phyloP scores from a whole-genome alignment of 78 protist species.

The Chrysochromulina parva region DNA sequence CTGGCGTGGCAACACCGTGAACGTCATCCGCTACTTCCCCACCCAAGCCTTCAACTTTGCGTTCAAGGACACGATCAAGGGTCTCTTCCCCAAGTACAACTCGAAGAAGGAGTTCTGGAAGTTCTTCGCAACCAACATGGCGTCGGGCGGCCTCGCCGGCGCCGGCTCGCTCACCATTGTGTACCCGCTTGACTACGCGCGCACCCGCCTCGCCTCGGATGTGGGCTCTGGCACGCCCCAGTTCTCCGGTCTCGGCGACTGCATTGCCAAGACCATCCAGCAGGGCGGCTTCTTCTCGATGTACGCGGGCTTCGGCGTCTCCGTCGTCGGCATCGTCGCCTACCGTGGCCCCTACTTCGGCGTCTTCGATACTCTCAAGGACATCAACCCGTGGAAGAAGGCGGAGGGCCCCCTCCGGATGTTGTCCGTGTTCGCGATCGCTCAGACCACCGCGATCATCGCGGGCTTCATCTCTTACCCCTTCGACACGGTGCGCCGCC shows the following conservation, averaged over 20 bases:
- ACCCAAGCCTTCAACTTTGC: constrained; percentile 98
- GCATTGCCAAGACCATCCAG: constrained; percentile 65
- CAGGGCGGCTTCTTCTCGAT: constrained; percentile 85
- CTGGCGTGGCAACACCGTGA: constrained; percentile 94
- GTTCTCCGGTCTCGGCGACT: constrained; percentile 92
- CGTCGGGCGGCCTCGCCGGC: constrained; percentile 98
- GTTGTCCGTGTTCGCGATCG: constrained; percentile 57
- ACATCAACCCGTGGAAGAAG: constrained; percentile 11
- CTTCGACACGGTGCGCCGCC: constrained; percentile 94
- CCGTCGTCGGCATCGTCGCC: constrained; percentile 86
- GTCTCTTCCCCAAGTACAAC: constrained; percentile 64
- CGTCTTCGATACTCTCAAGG: constrained; percentile 82
- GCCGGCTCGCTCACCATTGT: constrained; percentile 91
- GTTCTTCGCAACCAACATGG: constrained; percentile 81
- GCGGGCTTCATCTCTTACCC: constrained; percentile 95
- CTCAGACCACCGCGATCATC: constrained; percentile 68
- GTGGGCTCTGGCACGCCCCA: constrained; percentile 80
- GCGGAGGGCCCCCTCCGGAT: constrained; percentile 25
- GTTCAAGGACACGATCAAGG: constrained; percentile 95
- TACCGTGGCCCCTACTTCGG: constrained; percentile 97
- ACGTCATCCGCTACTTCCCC: constrained; percentile 97
- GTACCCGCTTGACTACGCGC: constrained; percentile 97
- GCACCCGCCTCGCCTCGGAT: constrained; percentile 92
- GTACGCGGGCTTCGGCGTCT: constrained; percentile 94
- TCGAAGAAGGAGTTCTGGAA: constrained; percentile 43